phyloP scores from a whole-genome alignment of 202 grass and related monocot species.

The Digitaria exilis region DNA sequence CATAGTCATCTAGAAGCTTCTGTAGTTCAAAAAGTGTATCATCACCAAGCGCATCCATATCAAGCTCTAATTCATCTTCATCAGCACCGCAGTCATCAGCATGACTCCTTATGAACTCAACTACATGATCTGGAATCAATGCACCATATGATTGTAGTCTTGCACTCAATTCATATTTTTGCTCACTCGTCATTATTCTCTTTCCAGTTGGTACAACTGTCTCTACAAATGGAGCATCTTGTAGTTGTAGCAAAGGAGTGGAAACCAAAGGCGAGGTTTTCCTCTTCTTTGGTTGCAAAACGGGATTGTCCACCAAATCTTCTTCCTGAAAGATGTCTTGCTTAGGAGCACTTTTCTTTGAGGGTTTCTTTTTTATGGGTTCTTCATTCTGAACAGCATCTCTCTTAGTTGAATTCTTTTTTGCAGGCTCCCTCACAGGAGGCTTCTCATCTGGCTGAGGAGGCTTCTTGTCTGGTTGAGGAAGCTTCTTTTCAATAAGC shows the following conservation, averaged over 20 bases:
- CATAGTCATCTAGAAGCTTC: slow-evolving; percentile 82
- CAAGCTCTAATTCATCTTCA: slow-evolving; percentile 85
- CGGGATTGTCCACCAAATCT: slow-evolving; percentile 47
- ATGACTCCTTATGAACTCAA: slow-evolving; percentile 78
- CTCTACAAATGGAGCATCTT: slow-evolving; percentile 29
- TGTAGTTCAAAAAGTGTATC: slow-evolving; percentile 72
- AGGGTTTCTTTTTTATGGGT: slow-evolving; percentile 39
- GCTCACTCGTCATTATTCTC: slow-evolving; percentile 59
- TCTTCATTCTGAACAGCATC: slow-evolving; percentile 46
- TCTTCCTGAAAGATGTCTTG: slow-evolving; percentile 59
- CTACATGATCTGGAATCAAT: slow-evolving; percentile 67
- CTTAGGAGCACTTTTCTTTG: slow-evolving; percentile 53
- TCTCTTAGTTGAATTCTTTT: slow-evolving; percentile 49
- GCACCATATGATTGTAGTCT: slow-evolving; percentile 67
- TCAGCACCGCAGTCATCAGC: slow-evolving; percentile 50
- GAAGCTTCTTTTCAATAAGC: slow-evolving; percentile 80
- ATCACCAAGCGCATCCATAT: slow-evolving; percentile 78
- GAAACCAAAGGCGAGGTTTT: slow-evolving; percentile 57
- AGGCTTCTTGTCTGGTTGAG: slow-evolving; percentile 40
- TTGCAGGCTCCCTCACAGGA: slow-evolving; percentile 40
- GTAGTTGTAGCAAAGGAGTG: slow-evolving; percentile 20
- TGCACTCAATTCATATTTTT: slow-evolving; percentile 67
- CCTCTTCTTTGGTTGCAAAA: slow-evolving; percentile 68
- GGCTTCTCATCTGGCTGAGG: slow-evolving; percentile 42
- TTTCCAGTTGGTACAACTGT: not conserved